Conservation (phyloP, 1,139 yeast genomes). For the Saccharomyces hybrid region DNA sequence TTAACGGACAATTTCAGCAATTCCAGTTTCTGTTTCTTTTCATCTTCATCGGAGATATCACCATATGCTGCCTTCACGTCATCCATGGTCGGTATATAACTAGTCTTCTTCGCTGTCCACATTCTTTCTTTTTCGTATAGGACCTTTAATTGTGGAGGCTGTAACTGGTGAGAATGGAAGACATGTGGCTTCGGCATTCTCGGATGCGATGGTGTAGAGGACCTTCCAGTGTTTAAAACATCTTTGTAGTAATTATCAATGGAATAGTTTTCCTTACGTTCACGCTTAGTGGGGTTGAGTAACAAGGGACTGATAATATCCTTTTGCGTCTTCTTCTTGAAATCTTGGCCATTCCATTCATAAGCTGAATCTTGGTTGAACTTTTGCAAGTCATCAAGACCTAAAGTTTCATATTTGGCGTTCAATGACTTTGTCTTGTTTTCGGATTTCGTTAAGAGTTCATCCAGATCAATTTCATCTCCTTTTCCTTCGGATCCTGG, state of each 20-base stretch:
- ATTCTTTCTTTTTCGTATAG: conserved; percentile 60
- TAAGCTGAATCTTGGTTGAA: conserved; percentile 60
- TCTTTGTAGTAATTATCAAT: conserved; percentile 76
- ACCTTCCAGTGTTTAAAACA: conserved; percentile 58
- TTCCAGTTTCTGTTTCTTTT: conserved; percentile 41
- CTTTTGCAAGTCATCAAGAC: conserved; percentile 86
- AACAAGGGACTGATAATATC: conserved; percentile 40
- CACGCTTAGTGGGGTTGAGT: conserved; percentile 73
- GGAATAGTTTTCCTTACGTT: conserved; percentile 69
- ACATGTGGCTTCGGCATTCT: conserved; percentile 56
- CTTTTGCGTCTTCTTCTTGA: conserved; percentile 54
- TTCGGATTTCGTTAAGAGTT: conserved; percentile 67
- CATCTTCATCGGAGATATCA: conserved; percentile 32
- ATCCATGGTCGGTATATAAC: conserved; percentile 30
- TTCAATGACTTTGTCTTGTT: conserved; percentile 71
- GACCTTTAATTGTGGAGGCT: conserved; percentile 52
- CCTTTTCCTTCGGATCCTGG: conserved; percentile 29
- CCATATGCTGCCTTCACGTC: conserved; percentile 37
- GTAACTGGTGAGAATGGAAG: conserved; percentile 68
- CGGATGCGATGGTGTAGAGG: conserved; percentile 52
- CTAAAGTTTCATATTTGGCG: conserved; percentile 73
- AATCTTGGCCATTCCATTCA: conserved; percentile 82
- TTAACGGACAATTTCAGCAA: conserved; percentile 56
- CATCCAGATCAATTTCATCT: conserved; percentile 69
- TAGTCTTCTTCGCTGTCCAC: conserved; percentile 31